Percentiles rank a stretch among this genome's conserved stretches.
Conservation (phyloP, 257 asterid genomes). For the Gentiana dahurica region DNA sequence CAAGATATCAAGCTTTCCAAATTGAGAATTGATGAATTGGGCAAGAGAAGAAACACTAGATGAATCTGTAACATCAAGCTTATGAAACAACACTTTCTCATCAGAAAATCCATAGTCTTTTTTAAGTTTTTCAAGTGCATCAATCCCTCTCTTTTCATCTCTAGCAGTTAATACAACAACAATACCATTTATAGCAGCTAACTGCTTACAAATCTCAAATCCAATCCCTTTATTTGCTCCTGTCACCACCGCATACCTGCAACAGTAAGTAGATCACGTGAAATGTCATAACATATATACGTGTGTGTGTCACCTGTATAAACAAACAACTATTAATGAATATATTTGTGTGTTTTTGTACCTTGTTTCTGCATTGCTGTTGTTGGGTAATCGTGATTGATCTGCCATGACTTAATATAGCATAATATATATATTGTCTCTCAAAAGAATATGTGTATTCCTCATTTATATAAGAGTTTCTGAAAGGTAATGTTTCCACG, state of each 20-base stretch:
- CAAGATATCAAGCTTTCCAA: conserved; percentile 42
- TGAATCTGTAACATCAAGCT: conserved; percentile 29
- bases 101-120: conserved; percentile 16
- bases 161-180: conserved; percentile 33
- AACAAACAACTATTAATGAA: no score
- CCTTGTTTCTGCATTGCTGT: no score
- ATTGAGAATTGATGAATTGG: conserved; percentile 15
- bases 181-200: conserved; percentile 29
- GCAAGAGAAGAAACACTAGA: conserved; percentile 20
- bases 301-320: no score
- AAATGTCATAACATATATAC: no score
- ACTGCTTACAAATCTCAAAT: conserved; percentile 28
- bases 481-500: no score
- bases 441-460: no score
- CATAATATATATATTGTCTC: no score
- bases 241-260: conserved; percentile 36
- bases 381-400: no score
- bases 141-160: conserved; percentile 25
- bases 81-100: conserved; percentile 24
- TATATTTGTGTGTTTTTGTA: no score
- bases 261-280: not conserved
- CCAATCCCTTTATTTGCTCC: conserved; percentile 54
- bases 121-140: conserved; percentile 32
- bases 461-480: no score
- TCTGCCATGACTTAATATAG: no score